These are phyloP conservation scores for Begonia fuchsioides DNA, from an alignment of 306 rosid species.

Conservation along the genomic window DNA sequence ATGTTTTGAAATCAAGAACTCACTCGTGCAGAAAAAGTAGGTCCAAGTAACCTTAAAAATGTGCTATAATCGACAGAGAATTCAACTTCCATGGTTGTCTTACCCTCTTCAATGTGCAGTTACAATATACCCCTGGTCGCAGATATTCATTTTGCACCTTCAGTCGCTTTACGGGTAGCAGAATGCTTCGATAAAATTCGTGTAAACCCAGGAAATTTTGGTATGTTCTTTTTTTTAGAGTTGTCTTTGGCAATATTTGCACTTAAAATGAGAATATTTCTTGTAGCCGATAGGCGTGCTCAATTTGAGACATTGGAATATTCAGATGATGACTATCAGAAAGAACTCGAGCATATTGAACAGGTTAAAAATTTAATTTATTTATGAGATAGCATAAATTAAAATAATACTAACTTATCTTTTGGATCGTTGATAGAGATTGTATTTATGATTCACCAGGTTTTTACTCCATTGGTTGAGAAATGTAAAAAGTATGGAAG, in stretches of 20 bases:
- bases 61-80: constrained; percentile 7
- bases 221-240: constrained; percentile 19
- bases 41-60: constrained; percentile 11
- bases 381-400: too few species aligned
- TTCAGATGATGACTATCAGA: constrained; percentile 84
- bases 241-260: constrained; percentile 1
- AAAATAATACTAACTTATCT: constrained; percentile 3
- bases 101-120: constrained; percentile 6
- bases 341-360: constrained; percentile 97
- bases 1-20: constrained; percentile 75
- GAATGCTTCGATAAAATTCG: constrained; percentile 16
- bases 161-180: constrained; percentile 12
- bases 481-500: constrained; percentile 96
- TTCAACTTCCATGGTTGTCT: neutral
- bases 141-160: constrained; percentile 16
- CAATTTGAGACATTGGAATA: constrained; percentile 82
- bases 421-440: neutral
- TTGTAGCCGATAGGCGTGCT: constrained; percentile 95
- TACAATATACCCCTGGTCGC: constrained; percentile 17
- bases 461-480: constrained; percentile 88
- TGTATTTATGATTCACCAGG: constrained; percentile 19
- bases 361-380: constrained; percentile 42
- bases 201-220: constrained; percentile 70
- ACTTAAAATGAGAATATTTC: constrained; percentile 17
- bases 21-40: constrained; percentile 92